Evolutionary conservation across 1,284 basidiomycete species (phyloP), one percentile per base, ranked within the genome.

Genomic region (Fomes fomentarius): DNA sequence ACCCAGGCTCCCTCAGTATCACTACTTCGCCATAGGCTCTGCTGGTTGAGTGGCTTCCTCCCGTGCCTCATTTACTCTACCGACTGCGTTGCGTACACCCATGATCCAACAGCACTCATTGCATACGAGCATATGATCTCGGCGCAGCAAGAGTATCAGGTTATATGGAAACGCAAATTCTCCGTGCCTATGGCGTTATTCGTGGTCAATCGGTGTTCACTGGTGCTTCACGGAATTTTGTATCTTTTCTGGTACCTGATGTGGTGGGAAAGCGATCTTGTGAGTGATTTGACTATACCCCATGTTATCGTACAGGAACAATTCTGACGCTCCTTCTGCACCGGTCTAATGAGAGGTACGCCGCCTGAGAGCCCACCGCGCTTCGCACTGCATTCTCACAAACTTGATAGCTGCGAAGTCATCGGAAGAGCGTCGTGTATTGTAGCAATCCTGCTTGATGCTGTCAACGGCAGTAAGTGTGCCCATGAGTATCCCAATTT

Each of bases 121-220:
- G 4, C 52, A 1, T 58, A 58, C 43, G 56, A 61, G 39, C 45
- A 61, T 28, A 2, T 52, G 4, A 42, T 58, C 26, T 58, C 53
- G 15, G 41, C 56, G 25, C 26, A 22, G 5, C 26, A n/a, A 8
- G 56, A 58, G 21, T 22, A 24, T 9, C 50, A 42, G 9, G 53
- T 56, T 5, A 56, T 61, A 22, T 61, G 60, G 60, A 10, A 47
- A 8, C 53, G 56, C 34, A 46, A 49, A 9, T 21, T 53, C n/a
- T 51, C 43, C 12, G 26, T 56, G 9, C 51, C 60, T 8, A 54
- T 38, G 1, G 11, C 43, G 3, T 30, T 58, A 12, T 61, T 53
- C 42, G 10, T 51, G 0, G 21, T 57, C 10, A 61, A 61, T n/a
- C 48, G 56, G 1, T 61, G 56, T 6, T 2, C 50, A 5, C 9